These are phyloP conservation scores for Eucalyptus lansdowneana DNA, from an alignment of 345 rosid species.

Conservation along the genomic window DNA sequence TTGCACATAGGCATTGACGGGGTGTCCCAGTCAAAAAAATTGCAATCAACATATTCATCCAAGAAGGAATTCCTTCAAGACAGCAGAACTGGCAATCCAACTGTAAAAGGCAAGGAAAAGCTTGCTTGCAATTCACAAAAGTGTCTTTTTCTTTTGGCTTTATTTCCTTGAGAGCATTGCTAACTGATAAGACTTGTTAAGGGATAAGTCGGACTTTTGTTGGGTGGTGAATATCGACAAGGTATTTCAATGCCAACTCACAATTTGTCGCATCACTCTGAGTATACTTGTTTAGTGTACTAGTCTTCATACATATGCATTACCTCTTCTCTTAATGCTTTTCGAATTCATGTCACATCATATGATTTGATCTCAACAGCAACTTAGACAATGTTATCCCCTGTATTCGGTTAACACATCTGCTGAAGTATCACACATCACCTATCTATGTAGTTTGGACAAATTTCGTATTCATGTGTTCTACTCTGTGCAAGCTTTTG, in stretches of 20 bases:
- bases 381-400: no score
- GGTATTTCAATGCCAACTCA: not conserved
- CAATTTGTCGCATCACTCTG: rapidly evolving
- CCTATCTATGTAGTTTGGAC: not conserved
- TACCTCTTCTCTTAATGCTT: not conserved
- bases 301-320: not conserved
- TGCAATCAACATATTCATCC: not conserved
- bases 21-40: not conserved
- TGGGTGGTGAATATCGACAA: not conserved
- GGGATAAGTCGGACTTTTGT: not conserved
- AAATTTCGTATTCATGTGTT: not conserved
- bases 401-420: not conserved
- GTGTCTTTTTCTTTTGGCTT: not conserved
- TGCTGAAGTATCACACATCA: not conserved
- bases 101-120: not conserved
- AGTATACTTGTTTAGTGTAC: not conserved
- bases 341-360: not conserved
- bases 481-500: not conserved
- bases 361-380: not conserved
- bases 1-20: not conserved
- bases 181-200: not conserved
- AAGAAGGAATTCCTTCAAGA: not conserved
- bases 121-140: not conserved
- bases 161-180: not conserved
- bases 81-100: not conserved